Percentiles rank a stretch among this genome's conserved stretches.
phyloP scores from a whole-genome alignment of 805 yeast species.

The Wickerhamiella parazyma region DNA sequence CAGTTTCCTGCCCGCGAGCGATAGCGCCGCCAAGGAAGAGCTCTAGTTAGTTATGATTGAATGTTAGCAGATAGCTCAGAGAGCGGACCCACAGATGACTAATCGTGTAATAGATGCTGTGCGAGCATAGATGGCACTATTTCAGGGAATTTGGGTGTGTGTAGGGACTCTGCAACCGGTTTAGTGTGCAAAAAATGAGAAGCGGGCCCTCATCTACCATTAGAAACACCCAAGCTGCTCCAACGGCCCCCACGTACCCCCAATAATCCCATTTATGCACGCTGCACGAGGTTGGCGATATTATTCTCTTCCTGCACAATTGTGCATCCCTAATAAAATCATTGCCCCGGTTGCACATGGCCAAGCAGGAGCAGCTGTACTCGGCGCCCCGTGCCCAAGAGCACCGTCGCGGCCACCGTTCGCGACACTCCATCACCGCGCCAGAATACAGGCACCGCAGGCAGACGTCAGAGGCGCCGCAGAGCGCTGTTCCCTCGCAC shows the following conservation, averaged over 20 bases:
- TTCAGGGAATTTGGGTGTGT: too few species aligned
- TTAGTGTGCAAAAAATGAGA: too few species aligned
- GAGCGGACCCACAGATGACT: too few species aligned
- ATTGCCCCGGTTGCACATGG: neutral
- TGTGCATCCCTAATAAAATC: neutral
- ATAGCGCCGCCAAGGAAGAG: slow-evolving; percentile 16
- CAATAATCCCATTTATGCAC: neutral
- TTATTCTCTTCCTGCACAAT: neutral
- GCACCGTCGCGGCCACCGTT: neutral
- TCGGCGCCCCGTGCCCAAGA: too few species aligned
- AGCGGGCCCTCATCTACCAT: too few species aligned
- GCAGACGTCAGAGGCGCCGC: neutral
- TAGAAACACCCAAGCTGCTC: neutral
- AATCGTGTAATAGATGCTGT: too few species aligned
- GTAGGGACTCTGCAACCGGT: neutral
- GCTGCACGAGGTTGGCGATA: neutral
- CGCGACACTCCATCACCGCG: neutral
- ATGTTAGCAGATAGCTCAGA: too few species aligned
- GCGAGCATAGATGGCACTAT: too few species aligned
- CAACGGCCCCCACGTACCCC: neutral
- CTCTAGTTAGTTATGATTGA: slow-evolving; percentile 13
- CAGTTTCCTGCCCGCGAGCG: slow-evolving; percentile 18
- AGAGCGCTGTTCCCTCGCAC: slow-evolving; percentile 1
- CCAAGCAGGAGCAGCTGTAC: neutral
- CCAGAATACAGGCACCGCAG: neutral